These are phyloP conservation scores for Avena sativa DNA, from an alignment of 176 grass and related monocot species.

Conservation along the genomic window DNA sequence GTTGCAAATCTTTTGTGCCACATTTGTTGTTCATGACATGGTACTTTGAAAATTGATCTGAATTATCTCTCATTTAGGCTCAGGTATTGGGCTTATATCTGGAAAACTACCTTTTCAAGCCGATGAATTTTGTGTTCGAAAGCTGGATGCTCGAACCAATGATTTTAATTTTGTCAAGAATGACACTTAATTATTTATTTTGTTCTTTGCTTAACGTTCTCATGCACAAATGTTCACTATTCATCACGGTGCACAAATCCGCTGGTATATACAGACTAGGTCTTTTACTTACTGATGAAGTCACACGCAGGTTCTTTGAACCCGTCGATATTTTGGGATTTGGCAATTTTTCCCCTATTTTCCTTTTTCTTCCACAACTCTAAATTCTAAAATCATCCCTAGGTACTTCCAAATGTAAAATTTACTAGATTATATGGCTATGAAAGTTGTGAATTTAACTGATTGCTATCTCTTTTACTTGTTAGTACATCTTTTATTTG, in stretches of 20 bases:
- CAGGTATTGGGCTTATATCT: conserved; percentile 90
- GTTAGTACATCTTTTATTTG: no score
- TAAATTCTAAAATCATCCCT: no score
- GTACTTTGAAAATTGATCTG: conserved; percentile 8
- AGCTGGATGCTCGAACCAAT: conserved; percentile 81
- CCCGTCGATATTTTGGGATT: no score
- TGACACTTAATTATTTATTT: conserved; percentile 13
- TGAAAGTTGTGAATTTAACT: no score
- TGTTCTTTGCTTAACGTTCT: conserved; percentile 4
- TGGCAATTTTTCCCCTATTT: no score
- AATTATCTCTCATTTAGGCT: not conserved
- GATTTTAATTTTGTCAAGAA: conserved; percentile 53
- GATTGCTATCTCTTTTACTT: no score
- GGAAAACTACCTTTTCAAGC: conserved; percentile 84
- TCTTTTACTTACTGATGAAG: no score
- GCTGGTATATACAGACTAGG: conserved; percentile 92
- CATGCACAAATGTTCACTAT: conserved; percentile 26
- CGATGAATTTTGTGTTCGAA: conserved; percentile 91
- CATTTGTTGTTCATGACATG: not conserved
- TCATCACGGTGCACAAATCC: conserved; percentile 63
- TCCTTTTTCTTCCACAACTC: no score
- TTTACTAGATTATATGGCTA: no score
- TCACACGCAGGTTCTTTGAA: no score
- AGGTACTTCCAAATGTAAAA: no score
- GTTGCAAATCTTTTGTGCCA: not conserved